Conservation (phyloP, 176 grass and related monocot species). For the Zoysia japonica region DNA sequence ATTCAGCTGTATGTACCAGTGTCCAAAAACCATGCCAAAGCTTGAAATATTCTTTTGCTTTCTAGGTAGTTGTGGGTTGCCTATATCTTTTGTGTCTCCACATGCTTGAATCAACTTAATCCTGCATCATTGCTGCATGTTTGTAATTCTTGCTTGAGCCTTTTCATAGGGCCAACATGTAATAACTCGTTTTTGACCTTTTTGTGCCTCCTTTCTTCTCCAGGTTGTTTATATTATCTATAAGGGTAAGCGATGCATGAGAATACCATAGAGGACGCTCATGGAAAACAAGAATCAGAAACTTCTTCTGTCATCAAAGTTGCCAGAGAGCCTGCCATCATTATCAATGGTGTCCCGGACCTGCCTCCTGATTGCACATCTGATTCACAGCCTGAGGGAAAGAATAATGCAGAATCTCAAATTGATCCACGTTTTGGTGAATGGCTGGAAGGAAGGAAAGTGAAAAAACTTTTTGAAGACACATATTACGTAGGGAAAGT, state of each 20-base stretch:
- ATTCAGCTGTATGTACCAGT: not conserved
- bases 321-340: conserved; percentile 72
- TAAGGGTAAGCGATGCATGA: not conserved
- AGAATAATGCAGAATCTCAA: conserved; percentile 30
- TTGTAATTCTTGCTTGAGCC: conserved; percentile 10
- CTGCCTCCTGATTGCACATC: conserved; percentile 40
- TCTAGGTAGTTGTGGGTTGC: not conserved
- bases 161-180: conserved; percentile 17
- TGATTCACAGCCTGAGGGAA: conserved; percentile 26
- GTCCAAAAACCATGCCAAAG: not conserved
- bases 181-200: conserved; percentile 25
- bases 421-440: conserved; percentile 79
- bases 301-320: conserved; percentile 55
- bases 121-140: conserved; percentile 25
- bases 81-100: conserved; percentile 6
- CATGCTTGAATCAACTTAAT: not conserved
- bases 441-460: conserved; percentile 80
- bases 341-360: conserved; percentile 76
- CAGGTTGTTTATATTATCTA: conserved; percentile 32
- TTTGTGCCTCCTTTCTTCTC: conserved; percentile 17
- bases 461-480: conserved; percentile 70
- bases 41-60: conserved; percentile 3
- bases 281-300: conserved; percentile 37
- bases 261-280: conserved; percentile 51
- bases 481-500: conserved; percentile 69